phyloP scores from a whole-genome alignment of 148 eudicot genomes.

The Camellia lanceoleosa region DNA sequence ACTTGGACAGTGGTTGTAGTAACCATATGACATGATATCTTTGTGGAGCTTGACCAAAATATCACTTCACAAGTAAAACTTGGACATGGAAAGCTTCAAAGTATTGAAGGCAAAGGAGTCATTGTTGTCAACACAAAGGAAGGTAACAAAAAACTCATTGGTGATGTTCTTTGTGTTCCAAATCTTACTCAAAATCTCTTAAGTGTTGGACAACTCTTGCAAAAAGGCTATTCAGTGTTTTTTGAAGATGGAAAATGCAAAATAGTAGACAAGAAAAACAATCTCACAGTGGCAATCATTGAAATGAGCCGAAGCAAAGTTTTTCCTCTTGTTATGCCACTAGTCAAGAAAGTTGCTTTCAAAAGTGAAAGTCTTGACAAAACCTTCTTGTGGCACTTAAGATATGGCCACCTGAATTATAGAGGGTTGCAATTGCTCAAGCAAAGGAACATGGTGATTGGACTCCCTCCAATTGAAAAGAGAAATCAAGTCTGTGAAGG shows the following conservation, averaged over 20 bases:
- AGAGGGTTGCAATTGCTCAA: neutral
- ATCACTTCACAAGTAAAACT: neutral
- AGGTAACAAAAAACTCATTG: neutral
- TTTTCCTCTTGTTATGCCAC: neutral
- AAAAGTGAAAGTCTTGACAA: neutral
- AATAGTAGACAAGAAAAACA: neutral
- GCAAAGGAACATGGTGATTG: neutral
- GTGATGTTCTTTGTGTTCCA: conserved; percentile 1
- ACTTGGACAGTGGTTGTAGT: neutral
- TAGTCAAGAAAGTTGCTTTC: neutral
- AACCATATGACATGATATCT: neutral
- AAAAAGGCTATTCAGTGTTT: neutral
- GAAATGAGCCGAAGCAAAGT: neutral
- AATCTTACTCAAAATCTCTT: neutral
- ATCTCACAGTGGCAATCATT: neutral
- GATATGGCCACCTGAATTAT: neutral
- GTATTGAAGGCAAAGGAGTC: neutral
- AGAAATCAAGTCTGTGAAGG: neutral
- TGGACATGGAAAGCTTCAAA: neutral
- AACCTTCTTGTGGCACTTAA: neutral
- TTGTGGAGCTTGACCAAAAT: neutral
- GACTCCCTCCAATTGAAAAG: neutral
- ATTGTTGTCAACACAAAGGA: neutral
- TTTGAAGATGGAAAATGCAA: neutral
- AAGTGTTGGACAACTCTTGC: neutral